Evolutionary conservation across 2,329 filamentous ascomycete species (phyloP), one percentile per base, ranked within the genome.

Genomic region (Monosporascus sp.): DNA sequence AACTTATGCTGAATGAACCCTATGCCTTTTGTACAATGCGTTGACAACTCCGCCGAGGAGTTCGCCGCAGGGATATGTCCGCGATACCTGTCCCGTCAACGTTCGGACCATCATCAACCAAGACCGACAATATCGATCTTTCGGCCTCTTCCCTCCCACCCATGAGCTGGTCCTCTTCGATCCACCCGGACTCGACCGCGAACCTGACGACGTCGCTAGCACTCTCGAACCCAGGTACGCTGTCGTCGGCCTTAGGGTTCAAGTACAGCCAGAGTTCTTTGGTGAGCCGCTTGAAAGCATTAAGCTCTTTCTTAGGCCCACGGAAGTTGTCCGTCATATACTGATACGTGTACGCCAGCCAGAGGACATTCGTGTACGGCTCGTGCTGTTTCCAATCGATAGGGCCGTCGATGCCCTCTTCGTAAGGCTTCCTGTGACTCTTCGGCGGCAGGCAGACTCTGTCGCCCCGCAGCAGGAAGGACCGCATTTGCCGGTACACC

Each of bases 361-460:
- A 87, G 18, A 87, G 69, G 1, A 85, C 81, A 56, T 87, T 87
- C 5, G 80, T 84, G 64, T 85, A 86, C 1, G 83, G 81, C 27
- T 74, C 74, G 58, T 80, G 77, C 1, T 68, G 72, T 5, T 71
- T 65, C 83, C 83, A 87, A 2, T 73, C 76, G 11, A 84, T 71
- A 3, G 76, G 66, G 1, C 75, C 78, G 52, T 76, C 70, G 37
- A 76, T 61, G 1, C 74, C 75, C 17, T 64, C 58, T 31, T 74
- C 72, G 58, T 82, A 81, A 0, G 79, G 73, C 3, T 64, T 72
- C 47, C 68, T 66, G 65, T 82, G 78, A 3, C 68, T 66, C 49
- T 72, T 65, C 0, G 79, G 74, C 2, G 76, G 75, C 4, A 82
- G 69, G 55, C 75, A 79, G 3, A 71, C 68, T 15, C 80, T 74